Base-by-base conservation (phyloP, 345 rosid species). In the Adansonia digitata region DNA sequence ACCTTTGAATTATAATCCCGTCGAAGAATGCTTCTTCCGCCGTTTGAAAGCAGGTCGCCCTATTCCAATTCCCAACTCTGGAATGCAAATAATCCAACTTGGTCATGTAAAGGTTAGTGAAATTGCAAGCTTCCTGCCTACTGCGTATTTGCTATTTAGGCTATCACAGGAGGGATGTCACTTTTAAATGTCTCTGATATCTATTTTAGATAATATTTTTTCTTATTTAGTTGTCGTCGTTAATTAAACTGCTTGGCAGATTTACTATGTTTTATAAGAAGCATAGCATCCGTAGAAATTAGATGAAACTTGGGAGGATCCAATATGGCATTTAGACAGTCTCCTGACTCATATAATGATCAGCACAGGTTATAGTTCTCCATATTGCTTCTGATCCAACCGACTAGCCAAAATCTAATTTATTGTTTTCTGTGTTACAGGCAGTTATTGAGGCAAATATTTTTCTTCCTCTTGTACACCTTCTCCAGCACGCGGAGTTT, bases 11-110 rank as follows among this genome's bases (percentile, higher is more conserved):
- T 95, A 95, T 88, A 93, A 93, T 82, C 98, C 98, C 9, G 97
- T 95, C 0, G 97, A 95, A 86, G 98, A 95, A 81, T 95, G 99
- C 97, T 95, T 93, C 87, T 93, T 93, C 74, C 99, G 91, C 86
- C 85, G 98, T 48, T 82, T 95, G 77, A 95, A 95, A 80, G 97
- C 97, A 0, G 97, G 97, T 39, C 96, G 96, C 61, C 98, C 99
- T 0, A 91, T 93, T 81, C 97, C 97, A 26, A 85, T 95, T 57
- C 99, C 98, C 48, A 85, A 85, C 82, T 95, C 98, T 10, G 96
- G 98, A 43, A 18, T 85, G 11, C 98, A 95, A 79, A 83, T 91
- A 74, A 87, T 93, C 51, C 94, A 93, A 79, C 98, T 95, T 63
- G 98, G 98, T 74, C 99, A 95, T 68, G 98, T 95, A 24, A 95